These are phyloP conservation scores for Calocybe indica DNA, from an alignment of 768 basidiomycete species.

Conservation along the genomic window DNA sequence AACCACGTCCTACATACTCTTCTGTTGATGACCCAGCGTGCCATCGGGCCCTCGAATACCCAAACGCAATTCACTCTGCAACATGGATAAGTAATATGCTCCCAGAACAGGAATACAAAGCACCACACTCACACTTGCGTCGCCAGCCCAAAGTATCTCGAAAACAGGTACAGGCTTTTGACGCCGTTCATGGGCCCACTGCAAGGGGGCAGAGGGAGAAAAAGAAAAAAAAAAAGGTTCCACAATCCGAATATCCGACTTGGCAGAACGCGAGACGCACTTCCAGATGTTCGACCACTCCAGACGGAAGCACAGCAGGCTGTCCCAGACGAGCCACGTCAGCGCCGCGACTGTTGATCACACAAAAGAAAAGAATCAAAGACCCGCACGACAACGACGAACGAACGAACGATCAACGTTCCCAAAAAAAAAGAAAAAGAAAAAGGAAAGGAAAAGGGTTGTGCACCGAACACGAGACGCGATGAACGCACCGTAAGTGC, in stretches of 20 bases:
- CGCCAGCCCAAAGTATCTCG: conserved; percentile 6
- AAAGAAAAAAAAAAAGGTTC: neutral
- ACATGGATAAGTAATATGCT: neutral
- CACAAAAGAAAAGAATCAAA: neutral
- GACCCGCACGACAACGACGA: neutral
- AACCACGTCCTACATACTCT: conserved; percentile 5
- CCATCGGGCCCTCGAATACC: conserved; percentile 1
- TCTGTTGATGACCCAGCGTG: neutral
- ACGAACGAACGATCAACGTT: neutral
- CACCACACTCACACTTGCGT: conserved; percentile 2
- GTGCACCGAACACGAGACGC: neutral
- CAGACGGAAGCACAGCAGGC: conserved; percentile 1
- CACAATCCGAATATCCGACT: neutral
- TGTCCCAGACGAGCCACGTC: conserved; percentile 7
- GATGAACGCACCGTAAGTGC: neutral
- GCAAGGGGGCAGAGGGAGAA: neutral
- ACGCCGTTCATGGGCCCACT: conserved; percentile 1
- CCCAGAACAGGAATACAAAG: neutral
- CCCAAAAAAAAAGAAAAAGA: neutral
- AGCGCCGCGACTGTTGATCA: conserved; percentile 5
- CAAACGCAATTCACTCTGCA: conserved; percentile 1
- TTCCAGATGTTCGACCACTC: conserved; percentile 9
- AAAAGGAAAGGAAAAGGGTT: no score
- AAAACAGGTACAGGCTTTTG: conserved; percentile 9
- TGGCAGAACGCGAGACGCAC: conserved; percentile 1